These are phyloP conservation scores for Ophiostoma montium DNA, from an alignment of 2,329 filamentous ascomycete genomes.

Conservation along the genomic window DNA sequence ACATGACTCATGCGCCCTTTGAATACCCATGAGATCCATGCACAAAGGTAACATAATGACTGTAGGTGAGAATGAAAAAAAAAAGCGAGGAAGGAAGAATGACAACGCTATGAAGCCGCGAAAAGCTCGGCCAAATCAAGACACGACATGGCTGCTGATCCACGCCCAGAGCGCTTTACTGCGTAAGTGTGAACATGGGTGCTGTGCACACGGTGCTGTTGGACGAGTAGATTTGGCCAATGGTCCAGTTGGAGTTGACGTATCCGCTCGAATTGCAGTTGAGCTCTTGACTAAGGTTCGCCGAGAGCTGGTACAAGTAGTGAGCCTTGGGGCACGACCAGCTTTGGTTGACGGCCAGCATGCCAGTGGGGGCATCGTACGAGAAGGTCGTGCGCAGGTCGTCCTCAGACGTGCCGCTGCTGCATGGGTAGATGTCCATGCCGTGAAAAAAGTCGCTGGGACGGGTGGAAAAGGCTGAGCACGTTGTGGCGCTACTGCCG, in stretches of 20 bases:
- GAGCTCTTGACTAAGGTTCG: slow-evolving; percentile 19
- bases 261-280: slow-evolving; percentile 22
- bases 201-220: slow-evolving; percentile 20
- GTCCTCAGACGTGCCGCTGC: slow-evolving; percentile 10
- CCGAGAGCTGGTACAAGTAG: slow-evolving; percentile 21
- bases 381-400: slow-evolving; percentile 26
- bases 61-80: no score
- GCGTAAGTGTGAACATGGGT: background rate
- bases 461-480: slow-evolving; percentile 27
- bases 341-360: slow-evolving; percentile 31
- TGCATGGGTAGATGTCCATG: slow-evolving; percentile 29
- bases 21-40: no score
- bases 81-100: no score
- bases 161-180: background rate
- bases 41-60: no score
- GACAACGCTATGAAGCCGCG: no score
- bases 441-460: slow-evolving; percentile 38
- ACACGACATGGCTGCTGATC: no score
- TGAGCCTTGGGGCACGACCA: slow-evolving; percentile 32
- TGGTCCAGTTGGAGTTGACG: slow-evolving; percentile 27
- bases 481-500: slow-evolving; percentile 20
- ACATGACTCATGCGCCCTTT: no score
- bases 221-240: slow-evolving; percentile 26
- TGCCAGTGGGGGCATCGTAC: slow-evolving; percentile 23
- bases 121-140: no score